These are phyloP conservation scores for Anisodus acutangulus DNA, from an alignment of 257 asterid genomes.

Conservation along the genomic window DNA sequence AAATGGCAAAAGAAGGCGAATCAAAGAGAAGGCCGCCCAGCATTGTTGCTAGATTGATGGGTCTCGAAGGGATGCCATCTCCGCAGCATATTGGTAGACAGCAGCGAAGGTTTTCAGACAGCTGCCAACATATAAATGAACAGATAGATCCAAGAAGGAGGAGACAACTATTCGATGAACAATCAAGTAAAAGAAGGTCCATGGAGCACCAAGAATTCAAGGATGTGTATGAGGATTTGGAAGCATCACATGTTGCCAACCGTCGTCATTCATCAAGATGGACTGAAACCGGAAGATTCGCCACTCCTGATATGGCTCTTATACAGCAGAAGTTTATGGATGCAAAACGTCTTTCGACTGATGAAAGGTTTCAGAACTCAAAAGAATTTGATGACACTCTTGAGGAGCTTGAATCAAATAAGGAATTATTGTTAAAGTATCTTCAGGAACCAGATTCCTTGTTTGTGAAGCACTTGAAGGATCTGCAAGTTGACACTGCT, in stretches of 20 bases:
- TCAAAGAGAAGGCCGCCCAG: slow-evolving; percentile 61
- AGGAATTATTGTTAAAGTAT: slow-evolving; percentile 54
- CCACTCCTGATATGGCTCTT: slow-evolving; percentile 57
- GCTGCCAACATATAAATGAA: slow-evolving; percentile 45
- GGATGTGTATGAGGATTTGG: slow-evolving; percentile 87
- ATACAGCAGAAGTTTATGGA: slow-evolving; percentile 59
- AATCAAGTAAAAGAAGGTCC: slow-evolving; percentile 48
- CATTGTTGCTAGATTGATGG: slow-evolving; percentile 83
- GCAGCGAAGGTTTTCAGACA: slow-evolving; percentile 52
- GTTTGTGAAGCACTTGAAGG: slow-evolving; percentile 54
- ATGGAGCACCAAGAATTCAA: slow-evolving; percentile 64
- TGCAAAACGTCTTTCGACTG: slow-evolving; percentile 54
- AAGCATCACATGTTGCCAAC: slow-evolving; percentile 70
- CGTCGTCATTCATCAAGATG: slow-evolving; percentile 70
- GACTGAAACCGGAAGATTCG: slow-evolving; percentile 55
- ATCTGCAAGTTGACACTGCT: slow-evolving; percentile 48
- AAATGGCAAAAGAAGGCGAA: slow-evolving; percentile 73
- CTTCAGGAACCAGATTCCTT: slow-evolving; percentile 55
- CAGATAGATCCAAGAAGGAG: slow-evolving; percentile 37
- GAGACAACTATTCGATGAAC: slow-evolving; percentile 42
- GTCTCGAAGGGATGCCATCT: slow-evolving; percentile 77
- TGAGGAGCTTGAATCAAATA: slow-evolving; percentile 58
- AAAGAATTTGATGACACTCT: slow-evolving; percentile 54
- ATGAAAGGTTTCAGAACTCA: slow-evolving; percentile 56
- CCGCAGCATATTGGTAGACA: slow-evolving; percentile 60